Base-by-base conservation (phyloP, 495 filamentous ascomycete species). In the Hypoxylon intermedium region DNA sequence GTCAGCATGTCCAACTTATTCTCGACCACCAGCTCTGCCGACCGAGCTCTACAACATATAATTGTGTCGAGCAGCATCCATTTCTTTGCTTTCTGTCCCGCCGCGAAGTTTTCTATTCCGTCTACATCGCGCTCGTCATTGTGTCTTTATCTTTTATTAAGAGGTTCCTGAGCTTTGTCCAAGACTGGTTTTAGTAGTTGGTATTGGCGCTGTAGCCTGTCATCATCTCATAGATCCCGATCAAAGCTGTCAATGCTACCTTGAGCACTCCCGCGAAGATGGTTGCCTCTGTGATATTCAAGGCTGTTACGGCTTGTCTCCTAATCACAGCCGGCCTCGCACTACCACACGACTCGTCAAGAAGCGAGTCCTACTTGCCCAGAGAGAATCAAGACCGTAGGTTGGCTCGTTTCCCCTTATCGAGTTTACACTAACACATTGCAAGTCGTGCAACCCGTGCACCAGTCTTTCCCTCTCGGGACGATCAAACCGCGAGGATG, bases 401-500 rank as follows among this genome's bases (percentile, higher is more conserved):
- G 61, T 21, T 33, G 19, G 13, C 15, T 18, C 26, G 15, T 24
- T 42, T 9, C 24, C 3, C 20, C 15, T 3, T 33, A 15, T 47
- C 2, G 12, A 34, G 15, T 38, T 26, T 48, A 49, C 19, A 21
- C 50, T 65, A 7, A 59, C 31, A 3, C 11, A 12, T 49, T 26
- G 0, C 5, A 18, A 72, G 69, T 72, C 9, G 54, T 72, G 21
- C 69, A 69, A 31, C 69, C 67, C 5, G 47, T 72, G 12, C 65
- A 64, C 36, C 61, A 72, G 46, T 77, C 81, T 34, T 74, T 87
- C 6, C 79, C 85, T 0, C 72, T 87, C 6, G 85, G 85, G 20
- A 71, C 79, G 18, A 82, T 89, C 53, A 80, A 73, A 19, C 81
- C 86, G 6, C 64, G 71, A 40, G 85, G 85, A 34, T 89, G 86